Conservation (phyloP, 257 asterid species). For the Coffea canephora region DNA sequence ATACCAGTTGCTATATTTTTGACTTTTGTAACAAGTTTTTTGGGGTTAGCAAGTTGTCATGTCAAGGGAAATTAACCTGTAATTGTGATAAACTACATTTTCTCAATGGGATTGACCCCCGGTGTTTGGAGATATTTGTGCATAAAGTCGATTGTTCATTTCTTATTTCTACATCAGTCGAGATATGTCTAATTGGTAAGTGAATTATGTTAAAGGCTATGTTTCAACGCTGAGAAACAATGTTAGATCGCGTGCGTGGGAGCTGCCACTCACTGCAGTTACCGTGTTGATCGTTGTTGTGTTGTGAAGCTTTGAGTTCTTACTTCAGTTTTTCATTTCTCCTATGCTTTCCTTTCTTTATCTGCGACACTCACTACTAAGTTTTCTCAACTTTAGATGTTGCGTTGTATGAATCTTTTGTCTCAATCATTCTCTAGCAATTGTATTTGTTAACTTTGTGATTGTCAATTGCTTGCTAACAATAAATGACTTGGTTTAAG, state of each 20-base stretch:
- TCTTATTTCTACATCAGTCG: no score
- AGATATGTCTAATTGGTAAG: no score
- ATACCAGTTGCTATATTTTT: not conserved
- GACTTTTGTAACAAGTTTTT: not conserved
- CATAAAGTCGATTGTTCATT: no score
- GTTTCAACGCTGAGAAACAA: conserved; percentile 87
- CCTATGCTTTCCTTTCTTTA: not conserved
- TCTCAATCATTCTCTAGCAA: not conserved
- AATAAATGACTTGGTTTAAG: not conserved
- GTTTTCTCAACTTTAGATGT: not conserved
- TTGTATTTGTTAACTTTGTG: not conserved
- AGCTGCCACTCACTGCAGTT: conserved; percentile 91
- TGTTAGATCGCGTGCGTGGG: conserved; percentile 98
- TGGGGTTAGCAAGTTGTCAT: not conserved
- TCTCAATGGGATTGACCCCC: not conserved
- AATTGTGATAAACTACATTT: not conserved
- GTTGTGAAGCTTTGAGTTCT: conserved; percentile 65
- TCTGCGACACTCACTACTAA: not conserved
- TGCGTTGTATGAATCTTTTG: not conserved
- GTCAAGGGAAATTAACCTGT: not conserved
- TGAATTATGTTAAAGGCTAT: conserved; percentile 46
- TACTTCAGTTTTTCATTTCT: conserved; percentile 5
- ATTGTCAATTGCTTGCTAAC: not conserved
- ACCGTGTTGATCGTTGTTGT: conserved; percentile 84
- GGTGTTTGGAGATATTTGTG: not conserved